Evolutionary conservation across 148 eudicot genomes (phyloP), one percentile per base, ranked within the genome.

Genomic region (Arctostaphylos glauca): DNA sequence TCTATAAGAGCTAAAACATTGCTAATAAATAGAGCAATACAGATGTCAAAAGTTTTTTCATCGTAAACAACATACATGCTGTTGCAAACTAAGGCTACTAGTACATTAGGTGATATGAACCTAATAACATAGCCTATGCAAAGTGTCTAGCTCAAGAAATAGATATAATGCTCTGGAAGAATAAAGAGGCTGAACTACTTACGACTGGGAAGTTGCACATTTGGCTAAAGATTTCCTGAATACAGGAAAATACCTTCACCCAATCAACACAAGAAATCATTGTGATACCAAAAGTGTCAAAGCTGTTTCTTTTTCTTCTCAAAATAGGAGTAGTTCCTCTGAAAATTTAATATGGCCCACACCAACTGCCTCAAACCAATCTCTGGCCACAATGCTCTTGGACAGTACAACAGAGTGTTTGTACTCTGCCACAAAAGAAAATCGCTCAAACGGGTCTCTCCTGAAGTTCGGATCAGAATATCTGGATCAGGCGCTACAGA

Each of bases 301-400:
- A 75, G 76, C 68, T 75, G 79, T 70, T 83, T 72, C 76, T 81
- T 82, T 67, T 82, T 83, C 60, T 85, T 84, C 76, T 87, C 78
- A 76, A 89, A 81, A 71, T 87, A 87, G 6, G 80, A 21, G 81
- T 84, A 76, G 58, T 84, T 79, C 77, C 84, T 66, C 72, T 89
- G 91, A 50, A 78, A 89, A 50, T 79, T 84, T 47, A 89, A 64
- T 55, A 89, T 54, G 13, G 87, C 86, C 83, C 83, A 80, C 55
- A 88, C 87, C 83, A 88, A 77, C 81, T 86, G 86, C 81, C 90
- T 18, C 83, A 88, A 74, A 15, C 90, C 76, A 14, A 88, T 72
- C 80, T 88, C 90, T 21, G 87, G 88, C 90, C 90, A 88, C 81
- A 88, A 55, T 0, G 81, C 87, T 49, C 79, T 79, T 5, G 86